Evolutionary conservation across 78 protist species (phyloP), one percentile per base, ranked within the genome.

Genomic region (Capsaspora owczarzaki): DNA sequence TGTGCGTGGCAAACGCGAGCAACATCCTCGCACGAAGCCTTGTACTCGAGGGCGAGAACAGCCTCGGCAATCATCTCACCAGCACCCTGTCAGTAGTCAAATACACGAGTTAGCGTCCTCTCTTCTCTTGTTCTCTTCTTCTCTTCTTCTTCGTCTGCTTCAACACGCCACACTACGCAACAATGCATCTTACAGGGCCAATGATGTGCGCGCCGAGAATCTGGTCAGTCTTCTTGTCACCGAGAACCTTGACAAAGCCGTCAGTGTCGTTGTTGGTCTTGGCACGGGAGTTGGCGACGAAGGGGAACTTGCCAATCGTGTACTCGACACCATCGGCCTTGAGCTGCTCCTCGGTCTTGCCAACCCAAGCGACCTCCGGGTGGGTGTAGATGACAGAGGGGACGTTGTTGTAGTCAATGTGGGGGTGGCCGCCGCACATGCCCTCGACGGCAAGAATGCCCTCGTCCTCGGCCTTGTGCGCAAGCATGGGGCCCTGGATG

Each of bases 381-480:
- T 85, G 86, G 44, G 99, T 98, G 97, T 98, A 98, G 79, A 98
- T 89, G 51, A 98, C 98, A 22, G 87, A 82, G 25, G 99, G 99
- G 80, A 98, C 96, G 51, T 95, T 86, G 86, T 90, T 90, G 92
- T 97, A 97, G 92, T 98, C 96, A 56, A 98, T 94, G 74, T 94
- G 98, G 33, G 93, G 95, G 33, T 63, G 87, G 49, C 89, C 92
- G 38, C 91, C 92, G 72, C 49, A 61, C 49, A 96, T 74, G 69
- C 60, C 25, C 87, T 93, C 98, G 1, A 86, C 93, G 63, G 82
- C 61, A 29, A 94, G 91, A 76, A 98, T 91, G 47, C 97, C 95
- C 84, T 92, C 94, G 78, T 96, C 98, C 82, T 95, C 98, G 35
- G 98, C 99, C 93, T 98, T 98, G 97, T 98, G 99, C 29, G 99